Conservation (phyloP, 352 stramenopile genomes). For the Globisporangium iwayamae region DNA sequence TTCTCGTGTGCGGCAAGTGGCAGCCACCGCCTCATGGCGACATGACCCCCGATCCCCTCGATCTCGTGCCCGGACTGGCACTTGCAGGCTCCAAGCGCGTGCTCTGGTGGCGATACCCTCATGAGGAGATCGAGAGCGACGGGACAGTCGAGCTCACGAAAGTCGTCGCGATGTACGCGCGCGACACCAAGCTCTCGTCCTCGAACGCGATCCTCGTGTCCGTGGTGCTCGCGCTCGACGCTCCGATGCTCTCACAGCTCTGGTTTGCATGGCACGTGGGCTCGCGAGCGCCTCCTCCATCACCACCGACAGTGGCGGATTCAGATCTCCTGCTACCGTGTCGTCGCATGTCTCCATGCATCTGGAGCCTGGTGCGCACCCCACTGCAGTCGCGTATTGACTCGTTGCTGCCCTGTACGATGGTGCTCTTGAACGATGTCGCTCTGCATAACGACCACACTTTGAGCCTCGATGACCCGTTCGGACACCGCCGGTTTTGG, state of each 20-base stretch:
- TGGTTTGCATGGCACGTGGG: slow-evolving; percentile 70
- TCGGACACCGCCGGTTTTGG: slow-evolving; percentile 50
- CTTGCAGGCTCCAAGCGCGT: slow-evolving; percentile 31
- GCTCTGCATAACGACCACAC: slow-evolving; percentile 35
- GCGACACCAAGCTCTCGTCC: slow-evolving; percentile 45
- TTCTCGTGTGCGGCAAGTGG: slow-evolving; percentile 57
- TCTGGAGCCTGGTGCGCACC: slow-evolving; percentile 24
- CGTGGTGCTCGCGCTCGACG: slow-evolving; percentile 59
- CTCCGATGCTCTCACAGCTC: slow-evolving; percentile 43
- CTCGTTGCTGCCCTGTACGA: slow-evolving; percentile 43
- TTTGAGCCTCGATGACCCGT: slow-evolving; percentile 30
- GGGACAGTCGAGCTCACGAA: slow-evolving; percentile 41
- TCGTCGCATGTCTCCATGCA: slow-evolving; percentile 26
- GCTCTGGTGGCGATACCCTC: slow-evolving; percentile 54
- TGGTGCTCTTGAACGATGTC: slow-evolving; percentile 44
- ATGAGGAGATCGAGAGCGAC: slow-evolving; percentile 21
- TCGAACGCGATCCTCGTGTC: slow-evolving; percentile 61
- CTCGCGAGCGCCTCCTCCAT: slow-evolving; percentile 40
- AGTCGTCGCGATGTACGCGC: slow-evolving; percentile 47
- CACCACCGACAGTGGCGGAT: slow-evolving; percentile 13
- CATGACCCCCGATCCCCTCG: slow-evolving; percentile 20
- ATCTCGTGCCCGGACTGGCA: slow-evolving; percentile 39
- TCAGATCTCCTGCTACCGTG: slow-evolving; percentile 1
- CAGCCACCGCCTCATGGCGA: slow-evolving; percentile 12
- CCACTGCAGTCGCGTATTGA: slow-evolving; percentile 48